Evolutionary conservation across 106 monocot species (phyloP), one percentile per base, ranked within the genome.

Genomic region (Dendrobium chrysotoxum): DNA sequence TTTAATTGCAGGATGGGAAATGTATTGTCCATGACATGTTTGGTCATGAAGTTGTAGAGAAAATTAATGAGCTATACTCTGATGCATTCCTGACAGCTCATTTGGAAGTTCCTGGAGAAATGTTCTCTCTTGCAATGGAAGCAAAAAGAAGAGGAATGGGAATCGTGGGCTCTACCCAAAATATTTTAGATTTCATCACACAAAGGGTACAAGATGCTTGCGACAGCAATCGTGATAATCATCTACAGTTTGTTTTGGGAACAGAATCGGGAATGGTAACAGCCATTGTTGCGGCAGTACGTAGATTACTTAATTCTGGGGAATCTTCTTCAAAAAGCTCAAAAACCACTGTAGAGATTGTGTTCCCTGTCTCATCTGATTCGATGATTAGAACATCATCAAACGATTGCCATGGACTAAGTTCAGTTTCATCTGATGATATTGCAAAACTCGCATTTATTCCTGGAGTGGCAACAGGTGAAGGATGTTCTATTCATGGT

Each of bases 221-320:
- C 80, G 87, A 93, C 20, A 88, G 93, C 61, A 82, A 95, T 42
- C 38, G 84, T 17, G 91, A 95, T 77, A 93, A 95, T 39, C 91
- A 92, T 81, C 95, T 99, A 78, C 95, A 93, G 81, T 99, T 99
- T 84, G 91, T 99, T 7, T 80, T 99, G 64, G 99, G 99, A 83
- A 99, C 99, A 42, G 99, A 99, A 82, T 99, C 99, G 11, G 99
- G 99, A 66, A 99, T 95, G 99, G 74, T 95, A 12, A 95, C 95
- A 67, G 88, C 95, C 78, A 99, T 99, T 76, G 99, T 95, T 40
- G 90, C 91, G 65, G 88, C 85, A 81, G 95, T 99, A 76, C 86
- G 93, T 54, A 65, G 80, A 61, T 80, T 95, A 71, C 80, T 99
- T 42, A 79, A 73, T 82, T 91, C 90, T 5, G 28, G 65, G 54